phyloP scores from a whole-genome alignment of 345 rosid genomes.

The Melaleuca quinquenervia region DNA sequence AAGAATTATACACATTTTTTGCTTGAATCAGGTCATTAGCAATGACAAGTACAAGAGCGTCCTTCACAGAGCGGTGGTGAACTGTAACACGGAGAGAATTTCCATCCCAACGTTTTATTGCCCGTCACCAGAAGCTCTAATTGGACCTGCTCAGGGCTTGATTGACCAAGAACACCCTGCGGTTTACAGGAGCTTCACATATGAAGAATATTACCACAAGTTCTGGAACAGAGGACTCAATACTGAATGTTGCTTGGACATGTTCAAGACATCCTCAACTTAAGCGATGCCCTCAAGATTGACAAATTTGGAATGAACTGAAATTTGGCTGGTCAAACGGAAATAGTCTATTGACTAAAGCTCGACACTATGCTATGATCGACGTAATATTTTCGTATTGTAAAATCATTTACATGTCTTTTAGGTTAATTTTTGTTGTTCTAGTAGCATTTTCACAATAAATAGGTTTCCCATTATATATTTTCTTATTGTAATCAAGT shows the following conservation, averaged over 20 bases:
- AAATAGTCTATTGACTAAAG: no score
- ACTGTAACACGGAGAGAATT: slow-evolving; percentile 13
- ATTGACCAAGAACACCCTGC: slow-evolving; percentile 12
- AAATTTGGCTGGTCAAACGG: no score
- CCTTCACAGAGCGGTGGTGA: slow-evolving; percentile 37
- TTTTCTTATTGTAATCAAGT: no score
- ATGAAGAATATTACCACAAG: slow-evolving; percentile 44
- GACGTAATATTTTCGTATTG: no score
- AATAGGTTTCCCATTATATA: no score
- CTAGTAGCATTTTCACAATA: no score
- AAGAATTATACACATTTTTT: not conserved
- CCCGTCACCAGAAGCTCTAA: slow-evolving; percentile 28
- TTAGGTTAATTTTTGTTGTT: no score
- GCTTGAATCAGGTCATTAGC: slow-evolving; percentile 17
- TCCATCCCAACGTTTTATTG: slow-evolving; percentile 35
- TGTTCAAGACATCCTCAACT: slow-evolving; percentile 21
- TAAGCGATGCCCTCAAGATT: not conserved
- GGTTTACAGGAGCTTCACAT: slow-evolving; percentile 18
- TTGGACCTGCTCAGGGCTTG: slow-evolving; percentile 18
- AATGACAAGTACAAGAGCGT: slow-evolving; percentile 38
- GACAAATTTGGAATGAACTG: no score
- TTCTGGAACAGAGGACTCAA: slow-evolving; percentile 54
- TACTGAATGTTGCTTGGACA: slow-evolving; percentile 45
- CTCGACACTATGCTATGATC: no score
- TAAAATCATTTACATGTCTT: no score